Percentiles rank a stretch among this genome's conserved stretches.
Conservation (phyloP, 2,329 filamentous ascomycete species). For the Metarhizium guizhouense region DNA sequence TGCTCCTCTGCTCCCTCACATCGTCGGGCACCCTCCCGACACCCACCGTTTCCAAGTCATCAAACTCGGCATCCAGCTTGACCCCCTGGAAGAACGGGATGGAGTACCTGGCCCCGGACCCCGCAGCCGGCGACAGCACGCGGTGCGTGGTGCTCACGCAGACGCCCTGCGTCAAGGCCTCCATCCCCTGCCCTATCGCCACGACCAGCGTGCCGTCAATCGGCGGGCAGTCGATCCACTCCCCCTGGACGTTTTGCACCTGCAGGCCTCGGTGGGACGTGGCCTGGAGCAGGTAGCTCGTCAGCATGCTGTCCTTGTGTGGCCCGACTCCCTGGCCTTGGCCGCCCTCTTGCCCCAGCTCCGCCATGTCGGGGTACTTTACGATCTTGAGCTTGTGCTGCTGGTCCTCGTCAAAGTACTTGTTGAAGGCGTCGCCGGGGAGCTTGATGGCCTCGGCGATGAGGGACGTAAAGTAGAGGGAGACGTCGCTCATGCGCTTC, state of each 20-base stretch:
- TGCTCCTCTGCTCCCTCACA: slow-evolving; percentile 52
- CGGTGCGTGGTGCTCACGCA: slow-evolving; percentile 77
- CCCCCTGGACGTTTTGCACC: slow-evolving; percentile 68
- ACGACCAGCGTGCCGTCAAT: slow-evolving; percentile 72
- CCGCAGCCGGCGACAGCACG: slow-evolving; percentile 64
- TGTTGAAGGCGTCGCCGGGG: slow-evolving; percentile 58
- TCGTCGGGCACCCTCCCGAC: slow-evolving; percentile 50
- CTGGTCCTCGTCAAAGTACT: slow-evolving; percentile 65
- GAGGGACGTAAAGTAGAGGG: slow-evolving; percentile 65
- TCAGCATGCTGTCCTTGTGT: slow-evolving; percentile 80
- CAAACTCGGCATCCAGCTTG: slow-evolving; percentile 68
- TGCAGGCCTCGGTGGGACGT: slow-evolving; percentile 68
- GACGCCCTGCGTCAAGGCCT: slow-evolving; percentile 75
- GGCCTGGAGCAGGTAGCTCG: slow-evolving; percentile 73
- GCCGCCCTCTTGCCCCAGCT: slow-evolving; percentile 36
- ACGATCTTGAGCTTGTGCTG: slow-evolving; percentile 90
- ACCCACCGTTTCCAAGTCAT: slow-evolving; percentile 58
- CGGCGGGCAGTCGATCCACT: slow-evolving; percentile 78
- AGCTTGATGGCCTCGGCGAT: slow-evolving; percentile 79
- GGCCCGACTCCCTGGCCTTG: slow-evolving; percentile 60
- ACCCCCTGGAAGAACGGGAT: slow-evolving; percentile 89
- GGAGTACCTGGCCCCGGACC: slow-evolving; percentile 63
- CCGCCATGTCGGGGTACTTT: slow-evolving; percentile 68
- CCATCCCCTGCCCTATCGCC: slow-evolving; percentile 78
- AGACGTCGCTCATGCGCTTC: slow-evolving; percentile 61